phyloP scores from a whole-genome alignment of 1,284 basidiomycete species.

The Boletus smithii region DNA sequence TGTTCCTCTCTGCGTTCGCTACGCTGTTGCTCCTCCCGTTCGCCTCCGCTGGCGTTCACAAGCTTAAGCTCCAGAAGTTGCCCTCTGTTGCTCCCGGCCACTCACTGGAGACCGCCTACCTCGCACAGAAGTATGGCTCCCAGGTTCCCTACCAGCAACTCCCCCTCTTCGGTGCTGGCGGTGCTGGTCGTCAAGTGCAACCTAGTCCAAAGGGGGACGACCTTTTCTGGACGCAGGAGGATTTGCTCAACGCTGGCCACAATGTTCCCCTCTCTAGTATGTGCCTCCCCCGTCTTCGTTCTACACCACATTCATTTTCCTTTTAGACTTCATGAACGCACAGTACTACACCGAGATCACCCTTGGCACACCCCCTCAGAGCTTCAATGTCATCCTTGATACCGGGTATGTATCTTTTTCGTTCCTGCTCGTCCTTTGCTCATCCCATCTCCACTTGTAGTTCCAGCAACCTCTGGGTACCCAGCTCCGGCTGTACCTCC shows the following conservation, averaged over 20 bases:
- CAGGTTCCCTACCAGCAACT: slow-evolving; percentile 49
- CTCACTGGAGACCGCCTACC: slow-evolving; percentile 73
- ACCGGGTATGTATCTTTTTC: slow-evolving; percentile 54
- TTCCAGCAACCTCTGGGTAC: slow-evolving; percentile 93
- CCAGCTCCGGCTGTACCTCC: slow-evolving; percentile 83
- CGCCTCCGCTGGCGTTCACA: slow-evolving; percentile 70
- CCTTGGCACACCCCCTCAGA: slow-evolving; percentile 80
- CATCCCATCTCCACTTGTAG: slow-evolving; percentile 35
- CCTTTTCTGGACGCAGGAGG: slow-evolving; percentile 81
- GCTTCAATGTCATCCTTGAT: slow-evolving; percentile 85
- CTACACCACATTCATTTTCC: slow-evolving; percentile 1
- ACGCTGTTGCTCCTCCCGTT: slow-evolving; percentile 66
- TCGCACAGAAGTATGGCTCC: slow-evolving; percentile 83
- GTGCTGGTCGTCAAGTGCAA: slow-evolving; percentile 62
- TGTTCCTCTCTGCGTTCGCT: slow-evolving; percentile 62
- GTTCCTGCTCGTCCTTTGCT: not conserved
- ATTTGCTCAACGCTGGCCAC: slow-evolving; percentile 76
- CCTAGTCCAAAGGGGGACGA: slow-evolving; percentile 56
- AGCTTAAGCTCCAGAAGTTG: slow-evolving; percentile 84
- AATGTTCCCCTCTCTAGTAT: slow-evolving; percentile 86
- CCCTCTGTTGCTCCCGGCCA: slow-evolving; percentile 60
- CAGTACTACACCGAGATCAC: slow-evolving; percentile 93
- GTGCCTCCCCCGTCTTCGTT: slow-evolving; percentile 33
- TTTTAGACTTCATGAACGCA: slow-evolving; percentile 91
- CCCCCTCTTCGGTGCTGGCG: slow-evolving; percentile 72